phyloP scores from a whole-genome alignment of 805 yeast species.

The Metschnikowia dekortorum region DNA sequence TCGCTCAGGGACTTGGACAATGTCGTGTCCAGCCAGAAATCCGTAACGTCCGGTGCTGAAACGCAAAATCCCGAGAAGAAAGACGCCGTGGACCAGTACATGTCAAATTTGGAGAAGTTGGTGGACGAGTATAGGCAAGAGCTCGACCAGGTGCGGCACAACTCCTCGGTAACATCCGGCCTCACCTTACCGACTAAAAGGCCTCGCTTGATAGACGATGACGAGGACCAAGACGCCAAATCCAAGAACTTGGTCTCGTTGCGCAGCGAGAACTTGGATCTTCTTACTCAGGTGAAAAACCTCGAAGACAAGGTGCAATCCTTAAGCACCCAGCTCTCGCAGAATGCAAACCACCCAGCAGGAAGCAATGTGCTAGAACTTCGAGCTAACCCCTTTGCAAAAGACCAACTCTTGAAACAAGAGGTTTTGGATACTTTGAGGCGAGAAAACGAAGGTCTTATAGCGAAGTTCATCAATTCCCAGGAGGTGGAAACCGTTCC shows the following conservation, averaged over 20 bases:
- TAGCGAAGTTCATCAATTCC: slow-evolving; percentile 23
- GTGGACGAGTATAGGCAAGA: slow-evolving; percentile 55
- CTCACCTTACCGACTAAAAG: slow-evolving; percentile 22
- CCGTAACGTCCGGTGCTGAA: slow-evolving; percentile 10
- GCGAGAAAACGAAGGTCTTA: slow-evolving; percentile 56
- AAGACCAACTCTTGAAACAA: slow-evolving; percentile 58
- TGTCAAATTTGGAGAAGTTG: slow-evolving; percentile 41
- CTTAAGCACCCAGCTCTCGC: slow-evolving; percentile 32
- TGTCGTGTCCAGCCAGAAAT: slow-evolving; percentile 7
- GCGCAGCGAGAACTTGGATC: slow-evolving; percentile 39
- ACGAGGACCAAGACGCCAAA: slow-evolving; percentile 4
- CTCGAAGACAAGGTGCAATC: slow-evolving; percentile 31
- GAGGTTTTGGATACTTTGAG: slow-evolving; percentile 47
- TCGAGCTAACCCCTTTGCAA: slow-evolving; percentile 58
- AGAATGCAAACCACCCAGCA: slow-evolving; percentile 16
- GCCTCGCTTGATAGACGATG: slow-evolving; percentile 22
- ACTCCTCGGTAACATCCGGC: slow-evolving; percentile 18
- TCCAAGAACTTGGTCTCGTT: slow-evolving; percentile 23
- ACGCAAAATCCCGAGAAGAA: slow-evolving; percentile 15
- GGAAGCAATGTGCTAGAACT: slow-evolving; percentile 52
- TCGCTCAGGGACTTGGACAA: slow-evolving; percentile 50
- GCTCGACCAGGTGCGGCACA: slow-evolving; percentile 37
- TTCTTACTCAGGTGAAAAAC: slow-evolving; percentile 33
- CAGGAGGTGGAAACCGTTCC: slow-evolving; percentile 43
- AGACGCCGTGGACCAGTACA: slow-evolving; percentile 32